Base-by-base conservation (phyloP, 2,329 filamentous ascomycete genomes). In the Trichoderma breve region DNA sequence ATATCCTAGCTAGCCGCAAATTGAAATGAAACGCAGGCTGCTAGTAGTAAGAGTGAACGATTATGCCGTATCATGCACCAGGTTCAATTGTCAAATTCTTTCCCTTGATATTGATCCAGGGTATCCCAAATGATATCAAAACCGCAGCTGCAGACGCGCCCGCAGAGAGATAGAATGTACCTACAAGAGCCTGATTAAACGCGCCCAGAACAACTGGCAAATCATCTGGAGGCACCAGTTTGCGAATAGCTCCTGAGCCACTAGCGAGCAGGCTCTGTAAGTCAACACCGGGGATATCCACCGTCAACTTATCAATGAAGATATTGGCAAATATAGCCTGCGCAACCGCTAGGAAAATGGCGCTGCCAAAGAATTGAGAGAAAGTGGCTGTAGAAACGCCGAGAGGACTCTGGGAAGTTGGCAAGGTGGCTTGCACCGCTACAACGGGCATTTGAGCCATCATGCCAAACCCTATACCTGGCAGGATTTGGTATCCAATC, bases 381-480 rank as follows among this genome's bases (percentile, higher is more conserved):
- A 62, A 62, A 14, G 58, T 62, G 5, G 32, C 58, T 12, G 58
- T 62, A 26, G 58, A 36, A 62, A 62, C 58, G 58, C 32, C 58
- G 34, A 62, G 18, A 62, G 32, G 58, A 18, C 58, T 62, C 9
- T 62, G 30, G 9, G 12, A 12, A 6, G 32, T 8, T 0, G 58
- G 58, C 21, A 62, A 28, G 32, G 8, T 39, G 21, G 58, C 58
- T 39, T 62, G 58, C 34, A 62, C 58, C 3, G 58, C 58, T 26
- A 62, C 58, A 39, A 62, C 58, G 12, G 58, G 58, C 58, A 62
- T 62, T 28, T 62, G 58, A 26, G 58, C 58, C 58, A 62, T 62
- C 34, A 62, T 11, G 34, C 58, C 32, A 24, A 62, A 62, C 4
- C 58, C 58, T 26, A 62, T 26, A 15, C 58, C 58, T 3, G 32